Evolutionary conservation across 306 rosid genomes (phyloP), one percentile per base, ranked within the genome.

Genomic region (Oemleria cerasiformis): DNA sequence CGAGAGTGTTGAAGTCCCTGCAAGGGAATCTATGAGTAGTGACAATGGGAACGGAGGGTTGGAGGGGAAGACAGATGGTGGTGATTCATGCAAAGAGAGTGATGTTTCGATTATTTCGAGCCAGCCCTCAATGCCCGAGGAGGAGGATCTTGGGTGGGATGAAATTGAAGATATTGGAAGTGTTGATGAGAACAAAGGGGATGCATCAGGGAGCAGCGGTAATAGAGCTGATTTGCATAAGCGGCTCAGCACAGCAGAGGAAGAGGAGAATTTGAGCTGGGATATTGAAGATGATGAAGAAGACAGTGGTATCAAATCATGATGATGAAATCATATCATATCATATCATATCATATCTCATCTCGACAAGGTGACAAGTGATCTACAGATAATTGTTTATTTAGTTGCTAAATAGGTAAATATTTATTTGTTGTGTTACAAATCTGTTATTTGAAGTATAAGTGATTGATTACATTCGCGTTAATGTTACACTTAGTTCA

Each of bases 251-350:
- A 76, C 75, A 15, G 87, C 80, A 0, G 95, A 86, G 30, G 88
- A 89, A 62, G 97, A 88, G 56, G 97, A 88, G 77, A 96, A 91
- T 81, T 86, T 91, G 69, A 91, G 86, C 77, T 94, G 99, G 99
- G 97, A 94, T 65, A 76, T 81, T 62, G 96, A 91, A 77, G 97
- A 89, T 23, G 88, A 84, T 25, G 92, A 92, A 56, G 92, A 92
- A 43, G 81, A 71, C 19, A 80, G 65, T 36, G 75, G 73, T 63
- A 48, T 64, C 13, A 88, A 85, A 72, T 87, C 88, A 65, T 87
- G 89, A 88, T 50, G 49, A 57, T 36, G 63, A 66, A n/a, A n/a
- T n/a, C n/a, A n/a, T n/a, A n/a, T n/a, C n/a, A n/a, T n/a, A n/a
- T n/a, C n/a, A n/a, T n/a, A n/a, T n/a, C n/a, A n/a, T n/a, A n/a